A percentile compares a stretch with the other conserved stretches of the same genome.
These are phyloP conservation scores for Pythium scleroteichum DNA, from an alignment of 352 stramenopile species.

Conservation along the genomic window DNA sequence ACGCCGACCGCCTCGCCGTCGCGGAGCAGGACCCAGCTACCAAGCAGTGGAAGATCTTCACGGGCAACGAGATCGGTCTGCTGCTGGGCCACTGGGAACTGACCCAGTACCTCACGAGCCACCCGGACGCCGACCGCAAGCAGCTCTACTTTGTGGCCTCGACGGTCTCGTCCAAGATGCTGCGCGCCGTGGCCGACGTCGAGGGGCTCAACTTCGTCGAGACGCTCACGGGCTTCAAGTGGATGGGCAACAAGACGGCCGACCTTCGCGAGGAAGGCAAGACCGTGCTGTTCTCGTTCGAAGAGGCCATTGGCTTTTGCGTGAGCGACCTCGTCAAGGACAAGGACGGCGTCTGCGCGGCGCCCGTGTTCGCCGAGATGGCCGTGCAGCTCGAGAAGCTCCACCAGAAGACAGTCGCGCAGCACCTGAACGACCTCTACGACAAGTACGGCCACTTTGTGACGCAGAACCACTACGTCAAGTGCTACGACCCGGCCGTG, in stretches of 20 bases:
- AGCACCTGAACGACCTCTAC: constrained; percentile 89
- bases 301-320: constrained; percentile 99
- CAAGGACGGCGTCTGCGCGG: constrained; percentile 97
- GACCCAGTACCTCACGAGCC: constrained; percentile 58
- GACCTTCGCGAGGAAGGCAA: constrained; percentile 87
- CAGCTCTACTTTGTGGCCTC: constrained; percentile 92
- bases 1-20: constrained; percentile 97
- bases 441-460: constrained; percentile 96
- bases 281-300: constrained; percentile 95
- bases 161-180: constrained; percentile 97
- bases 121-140: constrained; percentile 55
- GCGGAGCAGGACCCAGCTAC: constrained; percentile 84
- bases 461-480: constrained; percentile 97
- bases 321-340: constrained; percentile 96
- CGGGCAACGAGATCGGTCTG: constrained; percentile 97
- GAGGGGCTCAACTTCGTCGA: constrained; percentile 97
- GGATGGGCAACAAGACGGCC: constrained; percentile 94
- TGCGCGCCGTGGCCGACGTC: constrained; percentile 87
- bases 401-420: constrained; percentile 52
- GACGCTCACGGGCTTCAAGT: constrained; percentile 99
- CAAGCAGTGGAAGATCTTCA: constrained; percentile 95
- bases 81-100: constrained; percentile 94
- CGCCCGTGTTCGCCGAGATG: constrained; percentile 91
- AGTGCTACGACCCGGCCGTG: constrained; percentile 90
- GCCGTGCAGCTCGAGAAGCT: constrained; percentile 68